Base-by-base conservation (phyloP, 1,139 yeast genomes). In the Entelexis sorbosivorans region DNA sequence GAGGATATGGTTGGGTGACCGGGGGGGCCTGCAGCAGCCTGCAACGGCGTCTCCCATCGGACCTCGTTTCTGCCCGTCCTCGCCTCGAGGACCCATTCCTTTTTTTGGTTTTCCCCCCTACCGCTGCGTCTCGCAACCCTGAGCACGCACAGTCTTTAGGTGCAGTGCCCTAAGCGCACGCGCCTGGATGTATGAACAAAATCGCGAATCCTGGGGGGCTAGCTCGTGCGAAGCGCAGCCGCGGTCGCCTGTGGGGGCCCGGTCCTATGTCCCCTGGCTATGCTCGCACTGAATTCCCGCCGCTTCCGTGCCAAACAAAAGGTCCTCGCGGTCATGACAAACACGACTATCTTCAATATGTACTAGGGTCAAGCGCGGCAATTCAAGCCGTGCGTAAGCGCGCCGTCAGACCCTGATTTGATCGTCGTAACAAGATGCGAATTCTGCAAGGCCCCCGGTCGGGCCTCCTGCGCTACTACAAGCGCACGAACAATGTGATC, bases 51-150 rank as follows among this genome's bases (percentile, higher is more conserved):
- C 40, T 13, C 4, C 40, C 40, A 36, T 36, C 28, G 20, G 40
- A 35, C 38, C 17, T 36, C 40, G 28, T 36, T 22, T 22, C 28
- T 22, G 28, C 28, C 28, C 40, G 28, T 5, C 31, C 13, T 6
- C 32, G 42, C 42, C 32, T 24, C 42, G 42, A 38, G 42, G 42
- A 38, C 14, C 26, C 26, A 32, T 13, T 16, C 32, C 31, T 13
- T n/a, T 14, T 19, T 16, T 19, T 17, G 11, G 11, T 11, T 16
- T 40, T 40, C 19, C 26, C 34, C 34, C 34, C 34, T 40, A 29
- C 44, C 33, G 34, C 44, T 28, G 44, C 44, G n/a, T 28, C 44
- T 28, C 34, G 17, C 34, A 40, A 40, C 44, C 44, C 44, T 40
- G 44, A 14, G 33, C 26, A 29, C 44, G 44, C 43, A 26, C 33